Evolutionary conservation across 2,329 filamentous ascomycete genomes (phyloP), one percentile per base, ranked within the genome.

Genomic region (Curvularia lunata): DNA sequence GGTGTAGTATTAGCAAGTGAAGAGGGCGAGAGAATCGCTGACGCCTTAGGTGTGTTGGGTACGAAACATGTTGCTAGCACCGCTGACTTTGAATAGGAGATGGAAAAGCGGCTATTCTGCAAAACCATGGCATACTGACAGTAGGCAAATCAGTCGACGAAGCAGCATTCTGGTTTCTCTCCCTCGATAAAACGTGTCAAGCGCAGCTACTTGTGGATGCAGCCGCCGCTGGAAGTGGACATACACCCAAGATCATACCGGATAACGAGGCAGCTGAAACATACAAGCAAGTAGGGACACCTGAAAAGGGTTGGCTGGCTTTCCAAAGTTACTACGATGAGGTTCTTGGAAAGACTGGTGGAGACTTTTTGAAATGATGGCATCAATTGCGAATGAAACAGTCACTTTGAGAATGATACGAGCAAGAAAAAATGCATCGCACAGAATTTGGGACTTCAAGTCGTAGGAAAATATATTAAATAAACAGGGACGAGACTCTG

Each of bases 271-370:
- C 78, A 3, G 62, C 56, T 5, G 75, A 75, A 58, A 77, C 72
- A 30, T 80, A 76, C 54, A 66, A 72, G 59, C 76, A 78, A 53
- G 77, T 82, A 1, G 81, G 79, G 1, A 79, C 72, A 32, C 78
- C 82, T 0, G 80, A 81, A 68, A 85, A 84, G 63, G 82, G 82
- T 0, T 85, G 80, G 81, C 70, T 84, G 43, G 80, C 79, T 3
- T 84, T 84, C 55, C 82, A 84, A 63, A 78, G 79, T 10, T 83
- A 84, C 60, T 84, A 83, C 64, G 83, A 85, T 68, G 82, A 84
- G 62, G 75, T 82, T n/a, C 61, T 84, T 37, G 79, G 78, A 9
- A 83, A 79, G 74, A 84, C 81, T 1, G 77, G 78, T 41, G 83
- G 83, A 0, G 76, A 75, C 51, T 84, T 85, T 56, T 68, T 84